Base-by-base conservation (phyloP, 345 rosid species). In the Populus pruinosa region DNA sequence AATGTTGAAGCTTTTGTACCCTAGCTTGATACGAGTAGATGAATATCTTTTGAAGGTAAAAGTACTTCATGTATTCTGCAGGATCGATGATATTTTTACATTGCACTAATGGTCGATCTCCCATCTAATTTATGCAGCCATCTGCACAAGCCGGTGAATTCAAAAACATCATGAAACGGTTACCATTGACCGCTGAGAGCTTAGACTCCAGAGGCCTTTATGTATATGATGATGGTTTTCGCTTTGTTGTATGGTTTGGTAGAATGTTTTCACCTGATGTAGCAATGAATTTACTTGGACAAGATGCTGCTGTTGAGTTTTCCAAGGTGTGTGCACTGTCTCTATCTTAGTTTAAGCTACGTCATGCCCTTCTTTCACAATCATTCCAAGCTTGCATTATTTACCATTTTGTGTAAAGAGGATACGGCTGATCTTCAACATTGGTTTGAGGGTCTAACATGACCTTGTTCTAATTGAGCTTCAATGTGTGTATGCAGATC, bases 181-280 rank as follows among this genome's bases (percentile, higher is more conserved):
- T 92, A 74, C 97, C 97, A 62, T 81, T 96, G 73, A 84, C 90
- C n/a, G 87, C 90, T 27, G 97, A 90, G 72, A 92, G 97, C 86
- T 87, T 96, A 83, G 98, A 96, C 81, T 91, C 93, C 62, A 85
- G 97, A 84, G 99, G 98, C 79, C 98, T 96, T 63, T 94, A 94
- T 88, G 68, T 96, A 63, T 90, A 86, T 72, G 97, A 96, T 80
- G 96, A 96, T 61, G 98, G 99, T 73, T 88, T 96, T 73, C 90
- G 90, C 76, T 89, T 92, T 76, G 86, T 94, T 72, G 39, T 94
- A 78, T 96, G 99, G 98, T 91, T 96, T 78, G 99, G 99, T 79
- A 88, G 90, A 82, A 94, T 88, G 96, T 91, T 96, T 47, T 89
- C 98, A n/a, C 98, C 97, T 67, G 98, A 92, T 81, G 79, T 89